A percentile compares a stretch with the other conserved stretches of the same genome.
These are phyloP conservation scores for Suillus subalutaceus DNA, from an alignment of 768 basidiomycete species.

Conservation along the genomic window DNA sequence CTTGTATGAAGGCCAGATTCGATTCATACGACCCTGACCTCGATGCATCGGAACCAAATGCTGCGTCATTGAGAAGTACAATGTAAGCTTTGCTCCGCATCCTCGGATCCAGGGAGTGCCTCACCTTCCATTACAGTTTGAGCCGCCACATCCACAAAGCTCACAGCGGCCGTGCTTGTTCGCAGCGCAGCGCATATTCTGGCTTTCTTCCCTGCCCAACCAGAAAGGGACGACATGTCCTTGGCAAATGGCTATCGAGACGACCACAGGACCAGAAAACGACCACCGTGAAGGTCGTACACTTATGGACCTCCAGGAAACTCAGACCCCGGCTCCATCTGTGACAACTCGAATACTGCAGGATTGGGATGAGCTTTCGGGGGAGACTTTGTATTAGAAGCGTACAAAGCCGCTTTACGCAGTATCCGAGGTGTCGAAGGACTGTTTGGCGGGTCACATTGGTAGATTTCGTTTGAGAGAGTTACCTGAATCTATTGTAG, in stretches of 20 bases:
- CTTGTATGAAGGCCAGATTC: constrained; percentile 28
- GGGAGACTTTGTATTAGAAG: constrained; percentile 30
- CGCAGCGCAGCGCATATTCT: constrained; percentile 33
- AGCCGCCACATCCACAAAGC: constrained; percentile 19
- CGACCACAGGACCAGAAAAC: neutral
- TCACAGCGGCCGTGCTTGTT: constrained; percentile 25
- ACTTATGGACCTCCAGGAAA: constrained; percentile 27
- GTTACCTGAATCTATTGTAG: neutral
- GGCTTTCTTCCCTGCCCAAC: constrained; percentile 23
- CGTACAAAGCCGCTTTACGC: constrained; percentile 24
- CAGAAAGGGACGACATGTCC: neutral
- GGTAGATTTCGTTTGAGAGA: neutral
- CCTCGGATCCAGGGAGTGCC: neutral
- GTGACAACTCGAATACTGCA: constrained; percentile 20
- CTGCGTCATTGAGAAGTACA: constrained; percentile 21
- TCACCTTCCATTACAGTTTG: constrained; percentile 20
- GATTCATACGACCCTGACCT: constrained; percentile 30
- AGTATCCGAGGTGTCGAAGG: constrained; percentile 28
- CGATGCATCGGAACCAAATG: constrained; percentile 19
- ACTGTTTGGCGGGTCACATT: constrained; percentile 26
- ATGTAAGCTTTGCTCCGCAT: constrained; percentile 16
- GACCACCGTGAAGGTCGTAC: constrained; percentile 22
- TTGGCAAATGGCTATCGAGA: neutral
- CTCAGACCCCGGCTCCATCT: neutral
- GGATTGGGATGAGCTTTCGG: constrained; percentile 36